phyloP scores from a whole-genome alignment of 1,284 basidiomycete species.

The Fomitopsis schrenkii region DNA sequence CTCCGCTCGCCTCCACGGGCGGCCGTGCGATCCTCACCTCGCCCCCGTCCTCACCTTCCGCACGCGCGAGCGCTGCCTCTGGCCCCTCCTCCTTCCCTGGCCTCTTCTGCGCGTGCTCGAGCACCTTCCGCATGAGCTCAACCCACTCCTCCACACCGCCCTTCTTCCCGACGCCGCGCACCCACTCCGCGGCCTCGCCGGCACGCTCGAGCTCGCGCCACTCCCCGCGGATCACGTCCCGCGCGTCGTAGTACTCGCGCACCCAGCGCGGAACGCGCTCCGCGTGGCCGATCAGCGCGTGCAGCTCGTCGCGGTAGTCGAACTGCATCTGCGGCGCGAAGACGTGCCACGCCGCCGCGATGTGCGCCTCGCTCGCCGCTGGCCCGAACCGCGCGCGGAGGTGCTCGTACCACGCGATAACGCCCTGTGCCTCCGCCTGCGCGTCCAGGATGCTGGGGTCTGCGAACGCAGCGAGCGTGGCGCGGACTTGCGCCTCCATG shows the following conservation, averaged over 20 bases:
- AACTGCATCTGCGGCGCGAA: constrained; percentile 54
- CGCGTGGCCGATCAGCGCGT: constrained; percentile 38
- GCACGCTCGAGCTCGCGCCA: constrained; percentile 57
- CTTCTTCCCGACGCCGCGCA: constrained; percentile 54
- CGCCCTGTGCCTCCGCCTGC: constrained; percentile 40
- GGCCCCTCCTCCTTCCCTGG: neutral
- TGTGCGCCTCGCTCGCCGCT: constrained; percentile 20
- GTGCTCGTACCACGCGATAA: constrained; percentile 44
- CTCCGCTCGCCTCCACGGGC: neutral
- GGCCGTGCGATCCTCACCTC: neutral
- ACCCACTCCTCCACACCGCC: constrained; percentile 58
- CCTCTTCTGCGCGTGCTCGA: constrained; percentile 33
- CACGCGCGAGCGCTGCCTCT: neutral
- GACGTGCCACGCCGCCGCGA: constrained; percentile 54
- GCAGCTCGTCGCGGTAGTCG: constrained; percentile 60
- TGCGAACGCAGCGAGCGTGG: constrained; percentile 48
- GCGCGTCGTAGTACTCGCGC: constrained; percentile 50
- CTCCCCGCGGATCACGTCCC: constrained; percentile 40
- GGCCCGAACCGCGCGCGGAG: constrained; percentile 25
- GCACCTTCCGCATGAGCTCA: constrained; percentile 46
- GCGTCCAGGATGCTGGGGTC: constrained; percentile 46
- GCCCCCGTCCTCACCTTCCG: neutral
- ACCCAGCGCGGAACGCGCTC: constrained; percentile 45
- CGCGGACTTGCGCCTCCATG: constrained; percentile 64
- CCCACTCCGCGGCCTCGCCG: constrained; percentile 56